Conservation (phyloP, 2,329 filamentous ascomycete species). For the Apiospora marii region DNA sequence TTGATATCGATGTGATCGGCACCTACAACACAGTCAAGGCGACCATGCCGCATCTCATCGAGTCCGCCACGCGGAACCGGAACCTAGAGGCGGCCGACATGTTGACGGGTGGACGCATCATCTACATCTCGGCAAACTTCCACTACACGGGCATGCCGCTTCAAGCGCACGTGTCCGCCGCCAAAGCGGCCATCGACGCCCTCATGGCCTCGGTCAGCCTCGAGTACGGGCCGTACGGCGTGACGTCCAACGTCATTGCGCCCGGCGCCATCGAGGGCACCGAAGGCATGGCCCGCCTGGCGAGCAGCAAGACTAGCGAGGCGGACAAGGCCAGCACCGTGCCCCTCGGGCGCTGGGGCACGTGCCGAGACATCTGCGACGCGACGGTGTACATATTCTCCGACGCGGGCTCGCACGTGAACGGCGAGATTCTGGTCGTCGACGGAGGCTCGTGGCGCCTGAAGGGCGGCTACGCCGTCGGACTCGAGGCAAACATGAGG, state of each 20-base stretch:
- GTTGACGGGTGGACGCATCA: slow-evolving; percentile 79
- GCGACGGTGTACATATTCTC: slow-evolving; percentile 90
- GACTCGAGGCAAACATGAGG: slow-evolving; percentile 54
- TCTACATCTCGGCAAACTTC: slow-evolving; percentile 90
- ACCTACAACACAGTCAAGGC: slow-evolving; percentile 96
- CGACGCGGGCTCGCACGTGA: slow-evolving; percentile 86
- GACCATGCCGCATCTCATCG: slow-evolving; percentile 80
- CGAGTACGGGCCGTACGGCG: slow-evolving; percentile 87
- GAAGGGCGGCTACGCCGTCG: slow-evolving; percentile 55
- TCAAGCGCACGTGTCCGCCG: slow-evolving; percentile 88
- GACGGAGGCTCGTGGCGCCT: slow-evolving; percentile 68
- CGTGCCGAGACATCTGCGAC: slow-evolving; percentile 88
- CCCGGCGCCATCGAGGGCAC: slow-evolving; percentile 88
- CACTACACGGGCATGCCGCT: slow-evolving; percentile 88
- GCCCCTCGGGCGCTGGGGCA: slow-evolving; percentile 79
- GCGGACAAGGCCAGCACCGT: slow-evolving; percentile 55
- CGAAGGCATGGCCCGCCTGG: slow-evolving; percentile 76
- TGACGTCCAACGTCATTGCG: slow-evolving; percentile 88
- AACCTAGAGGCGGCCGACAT: slow-evolving; percentile 65
- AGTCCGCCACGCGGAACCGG: slow-evolving; percentile 73
- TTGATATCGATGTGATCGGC: slow-evolving; percentile 94
- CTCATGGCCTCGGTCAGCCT: slow-evolving; percentile 81
- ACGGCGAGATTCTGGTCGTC: slow-evolving; percentile 81
- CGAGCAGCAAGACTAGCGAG: slow-evolving; percentile 48
- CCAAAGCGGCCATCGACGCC: slow-evolving; percentile 90